These are phyloP conservation scores for Boletus patriciae DNA, from an alignment of 768 basidiomycete genomes.

Conservation along the genomic window DNA sequence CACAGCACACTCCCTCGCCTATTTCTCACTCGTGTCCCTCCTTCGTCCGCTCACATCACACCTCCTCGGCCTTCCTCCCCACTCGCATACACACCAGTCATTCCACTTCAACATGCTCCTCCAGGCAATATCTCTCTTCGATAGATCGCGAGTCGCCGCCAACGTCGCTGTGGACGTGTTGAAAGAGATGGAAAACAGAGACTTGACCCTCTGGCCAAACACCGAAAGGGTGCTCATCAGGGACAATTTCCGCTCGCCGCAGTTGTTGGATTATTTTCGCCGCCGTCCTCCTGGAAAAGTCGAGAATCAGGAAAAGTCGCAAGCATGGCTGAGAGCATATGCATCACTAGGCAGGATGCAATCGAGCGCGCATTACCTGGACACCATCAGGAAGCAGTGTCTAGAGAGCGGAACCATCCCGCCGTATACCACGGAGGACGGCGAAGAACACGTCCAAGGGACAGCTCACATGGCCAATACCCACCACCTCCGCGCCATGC, in stretches of 20 bases:
- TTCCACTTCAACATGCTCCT: slow-evolving; percentile 54
- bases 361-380: slow-evolving; percentile 41
- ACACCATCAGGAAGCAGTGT: slow-evolving; percentile 37
- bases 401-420: slow-evolving; percentile 17
- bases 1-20: slow-evolving; percentile 47
- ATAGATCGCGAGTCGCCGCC: slow-evolving; percentile 40
- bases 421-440: slow-evolving; percentile 20
- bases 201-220: slow-evolving; percentile 39
- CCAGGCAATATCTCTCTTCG: slow-evolving; percentile 47
- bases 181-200: slow-evolving; percentile 46
- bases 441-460: slow-evolving; percentile 10
- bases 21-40: slow-evolving; percentile 47
- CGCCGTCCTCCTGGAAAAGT: background rate
- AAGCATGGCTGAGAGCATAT: slow-evolving; percentile 24
- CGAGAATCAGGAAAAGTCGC: slow-evolving; percentile 3
- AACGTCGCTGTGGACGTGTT: slow-evolving; percentile 43
- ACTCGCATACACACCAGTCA: slow-evolving; percentile 19
- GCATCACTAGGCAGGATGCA: slow-evolving; percentile 34
- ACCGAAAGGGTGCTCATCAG: slow-evolving; percentile 48
- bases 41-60: slow-evolving; percentile 45
- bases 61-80: slow-evolving; percentile 37
- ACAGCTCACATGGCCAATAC: slow-evolving; percentile 42
- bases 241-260: slow-evolving; percentile 51
- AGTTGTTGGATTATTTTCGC: slow-evolving; percentile 49
- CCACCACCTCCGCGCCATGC: slow-evolving; percentile 43